phyloP scores from a whole-genome alignment of 768 basidiomycete species.

The Ephemerocybe angulata region DNA sequence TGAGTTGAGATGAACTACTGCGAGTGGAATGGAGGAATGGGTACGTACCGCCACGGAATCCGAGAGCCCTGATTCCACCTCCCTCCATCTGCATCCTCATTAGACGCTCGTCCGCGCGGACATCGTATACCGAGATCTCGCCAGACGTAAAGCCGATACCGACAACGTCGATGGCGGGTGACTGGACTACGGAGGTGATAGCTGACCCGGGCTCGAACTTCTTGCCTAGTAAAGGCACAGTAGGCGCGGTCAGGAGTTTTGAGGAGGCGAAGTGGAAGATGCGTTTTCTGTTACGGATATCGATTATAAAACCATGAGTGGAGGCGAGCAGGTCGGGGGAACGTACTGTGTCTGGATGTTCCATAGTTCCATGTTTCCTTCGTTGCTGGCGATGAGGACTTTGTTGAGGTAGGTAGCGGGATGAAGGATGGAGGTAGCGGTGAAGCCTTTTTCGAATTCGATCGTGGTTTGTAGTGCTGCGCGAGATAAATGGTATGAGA shows the following conservation, averaged over 20 bases:
- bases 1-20: background rate
- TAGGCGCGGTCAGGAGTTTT: slow-evolving; percentile 43
- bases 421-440: slow-evolving; percentile 82
- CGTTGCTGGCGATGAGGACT: slow-evolving; percentile 74
- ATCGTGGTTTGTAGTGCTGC: slow-evolving; percentile 64
- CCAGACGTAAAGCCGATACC: slow-evolving; percentile 91
- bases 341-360: slow-evolving; percentile 81
- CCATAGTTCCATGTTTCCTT: slow-evolving; percentile 90
- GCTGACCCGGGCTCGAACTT: slow-evolving; percentile 32
- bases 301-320: background rate
- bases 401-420: slow-evolving; percentile 98
- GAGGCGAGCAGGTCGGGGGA: slow-evolving; percentile 3
- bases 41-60: slow-evolving; percentile 80
- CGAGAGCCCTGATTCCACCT: slow-evolving; percentile 67
- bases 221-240: slow-evolving; percentile 22
- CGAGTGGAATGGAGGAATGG: background rate
- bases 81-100: slow-evolving; percentile 91
- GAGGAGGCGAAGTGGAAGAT: slow-evolving; percentile 74
- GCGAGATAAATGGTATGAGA: slow-evolving; percentile 7
- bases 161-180: slow-evolving; percentile 93
- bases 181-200: slow-evolving; percentile 81
- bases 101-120: slow-evolving; percentile 84
- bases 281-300: slow-evolving; percentile 51
- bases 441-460: slow-evolving; percentile 79
- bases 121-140: slow-evolving; percentile 83